phyloP scores from a whole-genome alignment of 306 rosid species.

The Dicorynia guianensis region DNA sequence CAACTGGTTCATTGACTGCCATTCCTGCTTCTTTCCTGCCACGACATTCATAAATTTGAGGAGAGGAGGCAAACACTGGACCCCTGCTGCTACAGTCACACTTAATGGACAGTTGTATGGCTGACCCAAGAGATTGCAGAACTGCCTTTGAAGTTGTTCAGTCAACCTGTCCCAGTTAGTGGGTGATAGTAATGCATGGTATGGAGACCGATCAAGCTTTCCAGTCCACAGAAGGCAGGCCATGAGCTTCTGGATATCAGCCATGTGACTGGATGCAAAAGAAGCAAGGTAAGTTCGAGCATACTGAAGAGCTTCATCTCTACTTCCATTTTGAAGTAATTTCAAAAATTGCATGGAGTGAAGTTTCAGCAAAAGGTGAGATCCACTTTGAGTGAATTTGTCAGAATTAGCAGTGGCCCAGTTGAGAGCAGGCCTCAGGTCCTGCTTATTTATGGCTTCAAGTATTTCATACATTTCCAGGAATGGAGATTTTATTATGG shows the following conservation, averaged over 20 bases:
- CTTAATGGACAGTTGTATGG: conserved; percentile 85
- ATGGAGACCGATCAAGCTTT: conserved; percentile 84
- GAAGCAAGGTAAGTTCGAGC: conserved; percentile 70
- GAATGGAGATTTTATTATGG: conserved; percentile 67
- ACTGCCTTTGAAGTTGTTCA: conserved; percentile 81
- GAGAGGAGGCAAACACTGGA: conserved; percentile 77
- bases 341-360: conserved; percentile 75
- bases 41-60: conserved; percentile 83
- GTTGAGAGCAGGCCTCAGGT: conserved; percentile 81
- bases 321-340: conserved; percentile 66
- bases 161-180: conserved; percentile 74
- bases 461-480: conserved; percentile 82
- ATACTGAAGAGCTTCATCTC: conserved; percentile 72
- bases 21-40: conserved; percentile 91
- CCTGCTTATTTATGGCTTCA: conserved; percentile 70
- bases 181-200: conserved; percentile 61
- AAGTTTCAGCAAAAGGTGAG: conserved; percentile 76
- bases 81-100: conserved; percentile 81
- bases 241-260: conserved; percentile 81
- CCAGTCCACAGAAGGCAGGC: conserved; percentile 79
- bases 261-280: conserved; percentile 63
- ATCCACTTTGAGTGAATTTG: conserved; percentile 71
- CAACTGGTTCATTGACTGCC: conserved; percentile 84
- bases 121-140: conserved; percentile 83
- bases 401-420: conserved; percentile 75